Conservation (phyloP, 192 early-diverging fungal species). For the Backusella luteola region DNA sequence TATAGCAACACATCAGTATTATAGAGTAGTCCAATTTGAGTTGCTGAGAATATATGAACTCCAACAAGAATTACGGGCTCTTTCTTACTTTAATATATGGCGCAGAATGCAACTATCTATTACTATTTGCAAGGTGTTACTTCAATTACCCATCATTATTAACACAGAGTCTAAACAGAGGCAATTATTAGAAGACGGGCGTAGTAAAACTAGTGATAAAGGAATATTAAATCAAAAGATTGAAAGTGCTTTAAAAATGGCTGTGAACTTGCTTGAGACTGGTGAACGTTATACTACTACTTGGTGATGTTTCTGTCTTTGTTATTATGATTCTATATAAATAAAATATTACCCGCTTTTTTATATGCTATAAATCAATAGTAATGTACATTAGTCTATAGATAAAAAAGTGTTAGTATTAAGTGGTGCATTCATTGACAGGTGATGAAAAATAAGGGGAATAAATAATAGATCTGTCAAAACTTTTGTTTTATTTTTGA, state of each 20-base stretch:
- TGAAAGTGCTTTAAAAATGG: slow-evolving; percentile 30
- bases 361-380: neutral
- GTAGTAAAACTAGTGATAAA: neutral
- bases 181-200: slow-evolving; percentile 20
- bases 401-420: neutral
- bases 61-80: slow-evolving; percentile 51
- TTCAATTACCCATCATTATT: slow-evolving; percentile 55
- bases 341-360: neutral
- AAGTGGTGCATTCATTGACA: no score
- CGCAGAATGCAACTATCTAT: slow-evolving; percentile 53
- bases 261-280: slow-evolving; percentile 32
- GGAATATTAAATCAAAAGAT: slow-evolving; percentile 32
- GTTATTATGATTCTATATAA: neutral
- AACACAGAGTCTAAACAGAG: slow-evolving; percentile 38
- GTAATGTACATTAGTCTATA: neutral
- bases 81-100: slow-evolving; percentile 56
- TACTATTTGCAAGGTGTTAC: slow-evolving; percentile 48
- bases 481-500: neutral
- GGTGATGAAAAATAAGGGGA: neutral
- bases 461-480: neutral
- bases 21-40: slow-evolving; percentile 57
- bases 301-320: neutral
- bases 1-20: slow-evolving; percentile 57
- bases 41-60: slow-evolving; percentile 54
- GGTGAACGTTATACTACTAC: slow-evolving; percentile 27